A percentile compares a stretch with the other conserved stretches of the same genome.
Conservation (phyloP, 2,329 filamentous ascomycete species). For the Teratosphaeria viscida region DNA sequence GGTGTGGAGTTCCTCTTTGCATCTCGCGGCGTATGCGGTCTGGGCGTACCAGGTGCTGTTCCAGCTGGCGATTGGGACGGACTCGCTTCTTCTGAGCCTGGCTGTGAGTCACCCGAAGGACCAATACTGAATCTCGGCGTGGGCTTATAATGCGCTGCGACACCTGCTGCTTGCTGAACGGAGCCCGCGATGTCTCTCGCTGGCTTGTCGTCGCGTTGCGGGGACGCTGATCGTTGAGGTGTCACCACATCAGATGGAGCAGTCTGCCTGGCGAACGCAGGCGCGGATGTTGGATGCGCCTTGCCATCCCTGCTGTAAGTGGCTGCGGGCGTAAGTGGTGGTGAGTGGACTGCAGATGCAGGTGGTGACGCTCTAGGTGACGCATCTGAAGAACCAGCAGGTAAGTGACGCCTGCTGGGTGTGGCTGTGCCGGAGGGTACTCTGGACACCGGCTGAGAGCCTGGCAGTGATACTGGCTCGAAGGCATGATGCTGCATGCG, state of each 20-base stretch:
- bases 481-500: constrained; percentile 81
- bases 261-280: constrained; percentile 10
- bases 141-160: constrained; percentile 38
- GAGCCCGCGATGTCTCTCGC: constrained; percentile 23
- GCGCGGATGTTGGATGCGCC: constrained; percentile 8
- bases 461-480: constrained; percentile 80
- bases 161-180: constrained; percentile 21
- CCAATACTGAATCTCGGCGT: constrained; percentile 45
- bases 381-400: constrained; percentile 44
- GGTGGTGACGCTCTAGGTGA: constrained; percentile 60
- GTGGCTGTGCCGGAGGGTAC: constrained; percentile 46
- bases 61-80: constrained; percentile 49
- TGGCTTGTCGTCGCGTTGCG: constrained; percentile 29
- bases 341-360: constrained; percentile 66
- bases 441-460: constrained; percentile 72
- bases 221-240: constrained; percentile 43
- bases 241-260: constrained; percentile 48
- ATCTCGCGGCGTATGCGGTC: constrained; percentile 61
- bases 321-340: constrained; percentile 77
- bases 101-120: constrained; percentile 43
- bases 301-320: constrained; percentile 51
- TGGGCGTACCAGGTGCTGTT: constrained; percentile 44
- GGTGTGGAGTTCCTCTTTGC: constrained; percentile 50
- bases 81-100: constrained; percentile 47
- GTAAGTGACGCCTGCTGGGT: constrained; percentile 29